Evolutionary conservation across 345 rosid genomes (phyloP).

Genomic region (Lepidium sativum): DNA sequence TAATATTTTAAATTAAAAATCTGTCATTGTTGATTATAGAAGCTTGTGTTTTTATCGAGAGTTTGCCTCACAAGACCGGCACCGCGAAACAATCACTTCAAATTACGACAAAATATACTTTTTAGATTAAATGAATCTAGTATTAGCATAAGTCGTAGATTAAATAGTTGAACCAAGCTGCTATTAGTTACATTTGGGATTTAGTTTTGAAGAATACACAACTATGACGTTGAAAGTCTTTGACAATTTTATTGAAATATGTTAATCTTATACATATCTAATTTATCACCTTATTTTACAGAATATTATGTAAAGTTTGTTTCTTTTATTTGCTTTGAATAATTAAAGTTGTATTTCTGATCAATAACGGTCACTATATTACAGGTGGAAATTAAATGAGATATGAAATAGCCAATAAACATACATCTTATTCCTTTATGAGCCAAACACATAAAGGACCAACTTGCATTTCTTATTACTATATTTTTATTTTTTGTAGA

Average conservation of each 20-base stretch:
- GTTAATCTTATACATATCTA: no score
- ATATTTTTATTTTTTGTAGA: neutral
- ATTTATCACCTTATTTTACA: neutral
- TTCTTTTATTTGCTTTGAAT: neutral
- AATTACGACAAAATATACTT: constrained; percentile 13
- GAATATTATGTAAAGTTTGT: neutral
- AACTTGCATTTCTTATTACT: constrained; percentile 13
- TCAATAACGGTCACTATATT: neutral
- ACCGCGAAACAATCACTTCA: constrained; percentile 1
- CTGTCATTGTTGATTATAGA: neutral
- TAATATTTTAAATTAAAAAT: neutral
- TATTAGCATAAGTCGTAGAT: neutral
- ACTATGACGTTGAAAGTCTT: no score
- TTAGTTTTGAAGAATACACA: neutral
- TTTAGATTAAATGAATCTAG: constrained; percentile 3
- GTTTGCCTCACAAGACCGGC: constrained; percentile 24
- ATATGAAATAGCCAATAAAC: constrained; percentile 12
- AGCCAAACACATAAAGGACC: constrained; percentile 13
- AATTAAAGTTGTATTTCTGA: neutral
- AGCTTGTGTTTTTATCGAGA: neutral
- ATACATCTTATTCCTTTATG: neutral
- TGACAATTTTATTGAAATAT: no score
- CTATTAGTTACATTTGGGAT: neutral
- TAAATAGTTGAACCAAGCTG: neutral
- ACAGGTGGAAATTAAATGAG: constrained; percentile 10